Evolutionary conservation across 169 alveolate species (phyloP), one percentile per base, ranked within the genome.

Genomic region (Toxoplasma gondii): DNA sequence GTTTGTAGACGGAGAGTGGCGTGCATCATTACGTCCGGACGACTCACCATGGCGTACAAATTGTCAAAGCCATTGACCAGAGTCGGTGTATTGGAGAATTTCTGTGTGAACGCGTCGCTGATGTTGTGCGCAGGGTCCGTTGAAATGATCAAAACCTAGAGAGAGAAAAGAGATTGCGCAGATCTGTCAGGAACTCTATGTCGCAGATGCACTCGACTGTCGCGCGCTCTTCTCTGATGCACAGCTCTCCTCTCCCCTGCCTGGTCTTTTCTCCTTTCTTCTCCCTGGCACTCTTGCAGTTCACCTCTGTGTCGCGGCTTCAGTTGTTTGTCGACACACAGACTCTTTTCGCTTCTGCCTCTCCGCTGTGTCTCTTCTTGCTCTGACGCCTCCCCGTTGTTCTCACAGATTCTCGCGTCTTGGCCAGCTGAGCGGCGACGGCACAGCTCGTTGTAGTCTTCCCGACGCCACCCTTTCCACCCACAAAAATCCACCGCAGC

Each of bases 391-490:
- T 24, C 34, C 45, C 31, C 49, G 0, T 41, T 24, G 38, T 88
- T 53, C 97, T 49, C 97, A 99, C 99, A 44, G 98, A 98, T 91
- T 98, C 99, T 91, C 99, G 97, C 84, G 96, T 96, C 95, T 98
- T 97, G 12, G 99, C 98, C 91, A 99, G 96, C 44, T 98, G 97
- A 0, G 98, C 97, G 53, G 99, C 99, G 67, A 99, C 96, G 41
- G 99, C 98, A 69, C 99, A 98, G 38, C 99, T 98, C n/a, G 99
- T 98, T 22, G 99, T 99, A 24, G 99, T 99, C 96, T 99, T 99
- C 5, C 99, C 99, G 29, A 99, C 99, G 78, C 99, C 99, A 82
- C 99, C 99, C 96, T 99, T 99, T 16, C 99, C 99, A 45, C 93
- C 93, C 10, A 99, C 99, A 95, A 99, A 99, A 58, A 99, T 98